A percentile compares a stretch with the other conserved stretches of the same genome.
Conservation (phyloP, 2,329 filamentous ascomycete species). For the Botrytis squamosa region DNA sequence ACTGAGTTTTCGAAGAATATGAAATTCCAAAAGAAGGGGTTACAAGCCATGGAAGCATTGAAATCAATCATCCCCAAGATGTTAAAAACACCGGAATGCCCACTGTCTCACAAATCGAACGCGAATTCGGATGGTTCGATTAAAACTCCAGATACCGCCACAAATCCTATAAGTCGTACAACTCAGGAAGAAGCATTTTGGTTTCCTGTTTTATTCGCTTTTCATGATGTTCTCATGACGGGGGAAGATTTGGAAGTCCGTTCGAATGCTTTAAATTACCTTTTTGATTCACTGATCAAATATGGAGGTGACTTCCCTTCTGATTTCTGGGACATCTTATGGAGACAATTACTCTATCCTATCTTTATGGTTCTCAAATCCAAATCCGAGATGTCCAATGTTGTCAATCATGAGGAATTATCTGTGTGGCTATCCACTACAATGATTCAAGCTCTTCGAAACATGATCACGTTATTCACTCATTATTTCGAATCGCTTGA, state of each 20-base stretch:
- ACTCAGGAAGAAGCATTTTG: conserved; percentile 96
- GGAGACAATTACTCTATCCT: conserved; percentile 93
- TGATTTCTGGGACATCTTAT: conserved; percentile 98
- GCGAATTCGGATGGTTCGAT: conserved; percentile 41
- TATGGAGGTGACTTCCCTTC: conserved; percentile 89
- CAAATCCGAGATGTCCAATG: conserved; percentile 93
- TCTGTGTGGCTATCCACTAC: conserved; percentile 99
- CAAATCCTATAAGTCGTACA: conserved; percentile 68
- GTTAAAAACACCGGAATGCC: conserved; percentile 93
- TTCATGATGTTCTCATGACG: conserved; percentile 98
- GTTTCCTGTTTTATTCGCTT: conserved; percentile 97
- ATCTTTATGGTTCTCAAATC: conserved; percentile 98
- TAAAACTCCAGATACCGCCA: conserved; percentile 43
- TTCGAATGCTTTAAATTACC: conserved; percentile 86
- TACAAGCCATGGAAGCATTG: conserved; percentile 91
- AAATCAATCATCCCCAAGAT: conserved; percentile 93
- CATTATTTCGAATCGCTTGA: conserved; percentile 96
- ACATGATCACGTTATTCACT: conserved; percentile 98
- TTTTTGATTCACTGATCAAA: conserved; percentile 88
- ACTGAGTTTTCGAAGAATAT: conserved; percentile 99
- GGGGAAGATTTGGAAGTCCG: conserved; percentile 97
- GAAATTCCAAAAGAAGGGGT: conserved; percentile 96
- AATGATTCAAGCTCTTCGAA: conserved; percentile 96
- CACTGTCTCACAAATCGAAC: conserved; percentile 66
- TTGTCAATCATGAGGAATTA: conserved; percentile 91